These are phyloP conservation scores for Exophiala sp. DNA, from an alignment of 2,329 filamentous ascomycete species.

Conservation along the genomic window DNA sequence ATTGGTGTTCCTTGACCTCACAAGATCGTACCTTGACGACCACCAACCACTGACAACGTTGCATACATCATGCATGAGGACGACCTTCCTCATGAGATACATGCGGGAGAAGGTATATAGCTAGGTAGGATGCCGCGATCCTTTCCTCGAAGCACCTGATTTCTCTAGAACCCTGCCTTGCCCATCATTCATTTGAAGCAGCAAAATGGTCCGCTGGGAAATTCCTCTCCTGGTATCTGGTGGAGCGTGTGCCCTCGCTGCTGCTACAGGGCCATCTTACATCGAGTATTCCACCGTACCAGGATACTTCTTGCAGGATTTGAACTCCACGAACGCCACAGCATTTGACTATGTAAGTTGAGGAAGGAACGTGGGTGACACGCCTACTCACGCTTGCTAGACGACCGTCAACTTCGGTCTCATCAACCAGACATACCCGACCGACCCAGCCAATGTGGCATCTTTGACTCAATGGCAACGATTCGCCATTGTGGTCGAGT, in stretches of 20 bases:
- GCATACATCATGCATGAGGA: neutral
- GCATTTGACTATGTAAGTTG: slow-evolving; percentile 49
- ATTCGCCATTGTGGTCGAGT: slow-evolving; percentile 46
- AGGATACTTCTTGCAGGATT: slow-evolving; percentile 52
- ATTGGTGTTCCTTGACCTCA: neutral
- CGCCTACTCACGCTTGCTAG: slow-evolving; percentile 28
- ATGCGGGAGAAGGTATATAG: neutral
- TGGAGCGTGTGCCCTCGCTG: neutral
- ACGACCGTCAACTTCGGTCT: slow-evolving; percentile 48
- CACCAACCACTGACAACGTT: neutral
- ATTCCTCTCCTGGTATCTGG: slow-evolving; percentile 9
- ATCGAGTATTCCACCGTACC: slow-evolving; percentile 39
- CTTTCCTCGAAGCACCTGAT: neutral
- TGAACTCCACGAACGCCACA: slow-evolving; percentile 44
- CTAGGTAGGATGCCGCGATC: no score
- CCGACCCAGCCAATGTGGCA: slow-evolving; percentile 35
- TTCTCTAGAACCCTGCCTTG: no score
- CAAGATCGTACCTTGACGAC: neutral
- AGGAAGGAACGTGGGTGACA: neutral
- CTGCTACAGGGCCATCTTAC: slow-evolving; percentile 5
- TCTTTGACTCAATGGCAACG: slow-evolving; percentile 54
- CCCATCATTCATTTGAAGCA: neutral
- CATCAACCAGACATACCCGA: slow-evolving; percentile 44
- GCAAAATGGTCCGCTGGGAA: slow-evolving; percentile 11
- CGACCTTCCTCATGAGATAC: neutral